Percentiles rank a stretch among this genome's conserved stretches.
Evolutionary conservation across 352 stramenopile genomes (phyloP).

Genomic region (Phytophthora idaei): DNA sequence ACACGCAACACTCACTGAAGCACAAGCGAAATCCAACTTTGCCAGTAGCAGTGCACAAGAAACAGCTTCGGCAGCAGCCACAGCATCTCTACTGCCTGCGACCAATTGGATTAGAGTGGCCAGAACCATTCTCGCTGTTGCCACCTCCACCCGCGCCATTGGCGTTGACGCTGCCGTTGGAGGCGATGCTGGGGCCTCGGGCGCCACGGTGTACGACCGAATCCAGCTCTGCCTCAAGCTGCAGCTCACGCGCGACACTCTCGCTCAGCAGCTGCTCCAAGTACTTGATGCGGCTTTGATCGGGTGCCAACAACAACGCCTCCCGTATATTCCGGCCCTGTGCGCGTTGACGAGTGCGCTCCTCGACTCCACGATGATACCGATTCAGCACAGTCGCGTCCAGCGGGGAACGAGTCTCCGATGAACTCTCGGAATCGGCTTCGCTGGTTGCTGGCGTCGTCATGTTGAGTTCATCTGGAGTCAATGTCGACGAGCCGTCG

Average conservation of each 20-base stretch:
- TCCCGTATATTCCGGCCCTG: constrained; percentile 83
- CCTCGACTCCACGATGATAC: constrained; percentile 66
- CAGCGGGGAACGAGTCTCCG: constrained; percentile 29
- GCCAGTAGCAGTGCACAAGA: constrained; percentile 22
- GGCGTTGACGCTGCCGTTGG: constrained; percentile 18
- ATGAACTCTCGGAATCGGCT: constrained; percentile 33
- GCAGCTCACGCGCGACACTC: constrained; percentile 82
- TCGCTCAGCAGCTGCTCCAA: constrained; percentile 85
- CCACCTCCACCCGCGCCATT: constrained; percentile 3
- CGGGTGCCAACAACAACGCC: constrained; percentile 69
- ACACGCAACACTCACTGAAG: constrained; percentile 42
- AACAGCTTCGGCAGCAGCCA: constrained; percentile 1
- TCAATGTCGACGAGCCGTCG: constrained; percentile 38
- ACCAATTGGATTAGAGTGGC: constrained; percentile 24
- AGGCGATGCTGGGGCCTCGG: constrained; percentile 6
- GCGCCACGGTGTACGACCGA: constrained; percentile 55
- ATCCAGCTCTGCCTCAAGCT: constrained; percentile 82
- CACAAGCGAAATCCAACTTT: constrained; percentile 39
- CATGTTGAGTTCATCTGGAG: constrained; percentile 38
- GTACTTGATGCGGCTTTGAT: constrained; percentile 89
- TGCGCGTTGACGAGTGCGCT: constrained; percentile 78
- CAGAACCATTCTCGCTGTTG: constrained; percentile 29
- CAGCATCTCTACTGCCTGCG: constrained; percentile 20
- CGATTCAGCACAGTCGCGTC: constrained; percentile 58
- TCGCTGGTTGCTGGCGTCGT: constrained; percentile 33